Evolutionary conservation across 2,329 filamentous ascomycete genomes (phyloP), one percentile per base, ranked within the genome.

Genomic region (Dothideomycetes sp.): DNA sequence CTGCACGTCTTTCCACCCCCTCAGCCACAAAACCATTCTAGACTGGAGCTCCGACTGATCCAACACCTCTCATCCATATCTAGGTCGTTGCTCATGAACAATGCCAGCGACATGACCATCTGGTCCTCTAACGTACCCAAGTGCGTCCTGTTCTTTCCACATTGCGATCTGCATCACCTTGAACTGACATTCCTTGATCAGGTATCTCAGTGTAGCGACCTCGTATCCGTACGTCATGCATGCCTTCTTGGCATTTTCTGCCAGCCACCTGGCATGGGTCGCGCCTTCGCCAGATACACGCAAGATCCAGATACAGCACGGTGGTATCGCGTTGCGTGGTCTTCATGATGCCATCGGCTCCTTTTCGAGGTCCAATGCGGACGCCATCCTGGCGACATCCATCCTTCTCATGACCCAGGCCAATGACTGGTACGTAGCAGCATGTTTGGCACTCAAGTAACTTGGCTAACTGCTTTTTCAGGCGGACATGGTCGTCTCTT

Each of bases 371-470:
- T 78, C 82, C 38, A 94, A 87, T 46, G 89, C 86, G 2, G 89
- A 98, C 63, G 87, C 88, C 30, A 81, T 95, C 47, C 73, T 98
- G 41, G 89, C 88, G 18, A 85, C 88, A 22, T 95, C 89, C 18
- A 78, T 95, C 31, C 75, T 96, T 33, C 73, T 98, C 35, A 93
- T 88, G 25, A 96, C 91, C 88, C 89, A 96, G 67, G 84, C 86
- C 42, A 91, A 82, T 45, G 89, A 96, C 67, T 96, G 88, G 89
- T 93, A 73, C 70, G 80, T 67, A 25, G 12, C 3, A 22, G 22
- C n/a, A 18, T 10, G 30, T 9, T 9, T 5, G 11, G 15, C 13
- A 9, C 20, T 13, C 4, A 7, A 10, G 23, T 6, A 17, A 24
- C 27, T 18, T 15, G 17, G 27, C 51, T 54, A 29, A 54, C 41